phyloP scores from a whole-genome alignment of 148 eudicot genomes.

The Limonium bicolor region DNA sequence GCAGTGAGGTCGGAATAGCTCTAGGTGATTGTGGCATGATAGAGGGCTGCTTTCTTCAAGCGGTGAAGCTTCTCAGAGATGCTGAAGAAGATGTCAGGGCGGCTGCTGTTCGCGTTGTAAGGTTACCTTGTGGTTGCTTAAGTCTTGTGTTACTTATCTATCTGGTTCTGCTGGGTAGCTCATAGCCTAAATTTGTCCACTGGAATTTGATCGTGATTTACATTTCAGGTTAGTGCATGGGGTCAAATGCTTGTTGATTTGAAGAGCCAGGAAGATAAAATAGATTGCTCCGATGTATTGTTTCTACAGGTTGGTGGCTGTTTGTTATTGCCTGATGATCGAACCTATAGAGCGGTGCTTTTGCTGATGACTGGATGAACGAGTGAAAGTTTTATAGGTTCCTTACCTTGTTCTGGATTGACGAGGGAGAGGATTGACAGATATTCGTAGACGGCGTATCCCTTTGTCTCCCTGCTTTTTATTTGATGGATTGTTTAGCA shows the following conservation, averaged over 20 bases:
- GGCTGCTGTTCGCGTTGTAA: conserved; percentile 56
- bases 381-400: too few relatives aligned
- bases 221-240: conserved; percentile 64
- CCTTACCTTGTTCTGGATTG: too few relatives aligned
- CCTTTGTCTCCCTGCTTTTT: too few relatives aligned
- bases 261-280: conserved; percentile 22
- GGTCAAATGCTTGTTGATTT: conserved; percentile 42
- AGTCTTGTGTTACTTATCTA: not conserved
- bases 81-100: conserved; percentile 40
- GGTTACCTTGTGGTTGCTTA: not conserved
- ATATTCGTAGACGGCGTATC: too few relatives aligned
- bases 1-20: conserved; percentile 13
- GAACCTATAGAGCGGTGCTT: too few relatives aligned
- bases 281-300: conserved; percentile 40
- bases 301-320: conserved; percentile 80
- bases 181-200: too few relatives aligned
- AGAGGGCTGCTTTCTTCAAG: conserved; percentile 48
- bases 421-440: too few relatives aligned
- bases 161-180: not conserved
- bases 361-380: too few relatives aligned
- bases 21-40: conserved; percentile 34
- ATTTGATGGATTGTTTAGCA: too few relatives aligned
- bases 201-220: too few relatives aligned
- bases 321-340: too few relatives aligned
- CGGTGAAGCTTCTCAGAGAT: conserved; percentile 44